Evolutionary conservation across 2,329 filamentous ascomycete species (phyloP).

Genomic region (Plenodomus tracheiphilus): DNA sequence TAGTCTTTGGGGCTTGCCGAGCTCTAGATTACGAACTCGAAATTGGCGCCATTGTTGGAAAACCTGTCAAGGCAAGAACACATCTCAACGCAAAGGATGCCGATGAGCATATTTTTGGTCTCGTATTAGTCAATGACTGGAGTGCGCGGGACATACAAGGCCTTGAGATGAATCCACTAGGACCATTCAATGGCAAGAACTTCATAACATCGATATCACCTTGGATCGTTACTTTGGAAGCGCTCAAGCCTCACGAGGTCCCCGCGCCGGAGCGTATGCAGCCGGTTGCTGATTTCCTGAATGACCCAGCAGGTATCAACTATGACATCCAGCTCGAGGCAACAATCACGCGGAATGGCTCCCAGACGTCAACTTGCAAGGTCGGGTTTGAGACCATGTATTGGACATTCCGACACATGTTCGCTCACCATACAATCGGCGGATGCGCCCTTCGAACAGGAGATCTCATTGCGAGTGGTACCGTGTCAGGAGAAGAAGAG

Average conservation of each 20-base stretch:
- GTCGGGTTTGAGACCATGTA: constrained; percentile 47
- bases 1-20: constrained; percentile 50
- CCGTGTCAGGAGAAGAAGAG: constrained; percentile 46
- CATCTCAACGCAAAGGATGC: constrained; percentile 48
- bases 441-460: constrained; percentile 48
- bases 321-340: constrained; percentile 31
- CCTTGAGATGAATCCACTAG: constrained; percentile 63
- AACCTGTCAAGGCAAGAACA: constrained; percentile 45
- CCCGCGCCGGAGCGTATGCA: constrained; percentile 23
- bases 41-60: constrained; percentile 51
- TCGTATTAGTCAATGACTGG: constrained; percentile 68
- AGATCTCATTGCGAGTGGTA: constrained; percentile 51
- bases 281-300: constrained; percentile 27
- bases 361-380: constrained; percentile 25
- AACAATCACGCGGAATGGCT: constrained; percentile 23
- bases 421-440: constrained; percentile 50
- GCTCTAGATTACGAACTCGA: constrained; percentile 57
- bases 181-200: constrained; percentile 64
- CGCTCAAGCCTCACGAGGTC: constrained; percentile 49
- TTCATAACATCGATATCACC: constrained; percentile 64
- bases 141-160: constrained; percentile 64
- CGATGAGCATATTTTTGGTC: constrained; percentile 62
- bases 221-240: constrained; percentile 65
- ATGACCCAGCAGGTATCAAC: constrained; percentile 25
- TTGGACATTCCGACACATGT: constrained; percentile 52